Percentiles rank a stretch among this genome's conserved stretches.
phyloP scores from a whole-genome alignment of 306 rosid genomes.

The Sindora glabra region DNA sequence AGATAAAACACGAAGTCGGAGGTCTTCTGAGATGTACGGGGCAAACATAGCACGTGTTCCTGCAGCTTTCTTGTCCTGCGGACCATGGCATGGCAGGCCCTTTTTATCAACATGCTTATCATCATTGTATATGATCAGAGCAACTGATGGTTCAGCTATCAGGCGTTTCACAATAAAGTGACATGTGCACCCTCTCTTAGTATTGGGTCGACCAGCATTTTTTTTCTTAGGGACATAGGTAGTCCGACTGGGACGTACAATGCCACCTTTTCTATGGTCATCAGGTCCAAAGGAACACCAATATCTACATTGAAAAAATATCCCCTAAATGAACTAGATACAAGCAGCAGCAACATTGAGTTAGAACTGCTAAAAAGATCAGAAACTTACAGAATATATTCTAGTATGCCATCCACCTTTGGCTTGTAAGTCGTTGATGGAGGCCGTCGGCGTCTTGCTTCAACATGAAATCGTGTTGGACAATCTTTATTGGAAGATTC shows the following conservation, averaged over 20 bases:
- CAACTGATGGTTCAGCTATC: conserved; percentile 81
- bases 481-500: conserved; percentile 70
- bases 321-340: conserved; percentile 1
- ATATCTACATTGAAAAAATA: conserved; percentile 43
- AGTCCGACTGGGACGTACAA: conserved; percentile 72
- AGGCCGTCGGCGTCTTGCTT: conserved; percentile 65
- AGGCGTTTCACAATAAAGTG: conserved; percentile 89
- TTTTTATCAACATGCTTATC: conserved; percentile 84
- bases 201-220: conserved; percentile 82
- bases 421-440: conserved; percentile 54
- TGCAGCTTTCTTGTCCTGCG: conserved; percentile 76
- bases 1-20: conserved; percentile 72
- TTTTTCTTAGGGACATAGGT: conserved; percentile 75
- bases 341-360: background rate
- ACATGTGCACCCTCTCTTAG: conserved; percentile 89
- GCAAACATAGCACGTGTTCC: conserved; percentile 89
- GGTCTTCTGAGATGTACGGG: conserved; percentile 88
- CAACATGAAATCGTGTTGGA: conserved; percentile 86
- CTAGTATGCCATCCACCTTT: conserved; percentile 88
- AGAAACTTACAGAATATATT: conserved; percentile 76
- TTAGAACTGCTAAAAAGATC: background rate
- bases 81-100: conserved; percentile 91
- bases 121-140: conserved; percentile 67
- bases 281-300: conserved; percentile 99
- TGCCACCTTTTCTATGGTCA: conserved; percentile 78